phyloP scores from a whole-genome alignment of 306 rosid species.

The Sechiopsis laciniata region DNA sequence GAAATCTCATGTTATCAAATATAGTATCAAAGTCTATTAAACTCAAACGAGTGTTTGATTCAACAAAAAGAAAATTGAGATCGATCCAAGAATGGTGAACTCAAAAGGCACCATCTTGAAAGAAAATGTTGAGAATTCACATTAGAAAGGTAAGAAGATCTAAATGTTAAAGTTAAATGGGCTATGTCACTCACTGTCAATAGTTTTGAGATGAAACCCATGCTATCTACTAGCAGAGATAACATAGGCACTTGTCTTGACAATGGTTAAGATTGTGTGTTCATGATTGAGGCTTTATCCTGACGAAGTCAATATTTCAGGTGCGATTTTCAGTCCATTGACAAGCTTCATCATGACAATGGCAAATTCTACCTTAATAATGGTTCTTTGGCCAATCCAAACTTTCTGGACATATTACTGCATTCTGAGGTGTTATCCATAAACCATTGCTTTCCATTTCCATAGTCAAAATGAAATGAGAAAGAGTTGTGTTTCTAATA shows the following conservation, averaged over 20 bases:
- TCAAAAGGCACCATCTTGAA: no score
- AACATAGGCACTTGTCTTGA: not conserved
- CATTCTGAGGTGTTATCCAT: constrained; percentile 49
- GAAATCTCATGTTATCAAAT: no score
- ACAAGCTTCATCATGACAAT: constrained; percentile 56
- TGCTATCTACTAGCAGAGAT: no score
- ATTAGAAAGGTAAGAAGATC: no score
- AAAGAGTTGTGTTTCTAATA: not conserved
- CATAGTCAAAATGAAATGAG: not conserved
- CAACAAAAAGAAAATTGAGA: no score
- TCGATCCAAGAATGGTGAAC: no score
- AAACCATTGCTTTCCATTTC: constrained; percentile 16
- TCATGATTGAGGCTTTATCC: not conserved
- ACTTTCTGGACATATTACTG: constrained; percentile 63
- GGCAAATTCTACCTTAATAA: constrained; percentile 61
- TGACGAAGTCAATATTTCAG: constrained; percentile 39
- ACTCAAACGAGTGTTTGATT: no score
- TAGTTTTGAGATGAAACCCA: no score
- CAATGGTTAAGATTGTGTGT: not conserved
- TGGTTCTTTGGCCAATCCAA: constrained; percentile 80
- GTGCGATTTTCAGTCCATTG: constrained; percentile 58
- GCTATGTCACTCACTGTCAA: no score
- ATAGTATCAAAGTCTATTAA: no score
- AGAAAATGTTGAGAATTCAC: no score
- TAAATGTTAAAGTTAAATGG: no score